Conservation (phyloP, 805 yeast species). For the Wickerhamomyces chaumierensis region DNA sequence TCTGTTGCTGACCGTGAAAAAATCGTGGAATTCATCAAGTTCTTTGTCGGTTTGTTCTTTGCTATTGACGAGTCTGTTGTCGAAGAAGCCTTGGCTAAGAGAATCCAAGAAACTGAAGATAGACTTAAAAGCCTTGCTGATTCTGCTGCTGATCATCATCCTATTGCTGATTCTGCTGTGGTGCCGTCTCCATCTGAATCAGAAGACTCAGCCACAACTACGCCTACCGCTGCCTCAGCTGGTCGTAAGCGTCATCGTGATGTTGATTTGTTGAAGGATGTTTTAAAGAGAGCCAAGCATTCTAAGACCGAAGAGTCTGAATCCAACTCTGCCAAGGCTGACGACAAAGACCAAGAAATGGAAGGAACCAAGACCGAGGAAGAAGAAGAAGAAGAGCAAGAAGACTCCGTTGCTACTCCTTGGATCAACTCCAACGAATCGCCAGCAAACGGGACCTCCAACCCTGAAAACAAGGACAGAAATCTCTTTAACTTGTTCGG, state of each 20-base stretch:
- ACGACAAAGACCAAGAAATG: slow-evolving; percentile 13
- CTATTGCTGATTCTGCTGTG: not conserved
- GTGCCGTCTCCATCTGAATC: slow-evolving; percentile 7
- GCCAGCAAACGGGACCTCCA: slow-evolving; percentile 18
- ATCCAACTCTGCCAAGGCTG: slow-evolving; percentile 18
- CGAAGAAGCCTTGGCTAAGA: slow-evolving; percentile 26
- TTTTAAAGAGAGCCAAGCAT: slow-evolving; percentile 40
- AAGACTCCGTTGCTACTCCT: slow-evolving; percentile 15
- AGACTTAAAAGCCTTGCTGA: slow-evolving; percentile 10
- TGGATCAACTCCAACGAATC: slow-evolving; percentile 16
- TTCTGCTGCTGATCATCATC: not conserved
- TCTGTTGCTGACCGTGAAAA: slow-evolving; percentile 75
- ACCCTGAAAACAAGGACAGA: slow-evolving; percentile 24
- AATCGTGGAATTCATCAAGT: slow-evolving; percentile 56
- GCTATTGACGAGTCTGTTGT: slow-evolving; percentile 39
- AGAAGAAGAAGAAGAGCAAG: slow-evolving; percentile 11
- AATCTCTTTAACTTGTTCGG: slow-evolving; percentile 68
- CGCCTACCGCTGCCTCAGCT: slow-evolving; percentile 3
- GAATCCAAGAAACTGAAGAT: slow-evolving; percentile 14
- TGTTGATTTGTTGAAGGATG: slow-evolving; percentile 47
- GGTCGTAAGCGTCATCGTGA: slow-evolving; percentile 32
- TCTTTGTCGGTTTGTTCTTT: slow-evolving; percentile 66
- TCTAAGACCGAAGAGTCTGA: slow-evolving; percentile 16
- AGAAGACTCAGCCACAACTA: slow-evolving; percentile 5
- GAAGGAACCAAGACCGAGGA: slow-evolving; percentile 18